Conservation (phyloP, 1,284 basidiomycete genomes). For the Violaceomyces palustris region DNA sequence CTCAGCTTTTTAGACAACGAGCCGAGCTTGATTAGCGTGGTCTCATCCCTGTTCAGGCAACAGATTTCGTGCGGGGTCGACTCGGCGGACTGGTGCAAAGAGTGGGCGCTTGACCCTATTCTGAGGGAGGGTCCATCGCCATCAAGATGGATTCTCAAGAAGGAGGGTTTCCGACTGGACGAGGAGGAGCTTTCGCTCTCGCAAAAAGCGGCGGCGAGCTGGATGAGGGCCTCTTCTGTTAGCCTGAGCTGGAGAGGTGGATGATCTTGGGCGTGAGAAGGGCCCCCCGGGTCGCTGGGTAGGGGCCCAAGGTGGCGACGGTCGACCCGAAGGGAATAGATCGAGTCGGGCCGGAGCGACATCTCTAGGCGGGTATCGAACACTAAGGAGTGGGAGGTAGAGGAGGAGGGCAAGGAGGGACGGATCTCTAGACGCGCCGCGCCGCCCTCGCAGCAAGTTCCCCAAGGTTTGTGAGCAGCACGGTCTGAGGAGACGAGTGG, state of each 20-base stretch:
- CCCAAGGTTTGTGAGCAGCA: neutral
- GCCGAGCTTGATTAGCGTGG: conserved; percentile 11
- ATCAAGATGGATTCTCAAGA: conserved; percentile 15
- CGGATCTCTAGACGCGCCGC: too few relatives aligned
- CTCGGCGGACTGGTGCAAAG: conserved; percentile 11
- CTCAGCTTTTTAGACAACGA: conserved; percentile 17
- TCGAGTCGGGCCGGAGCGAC: conserved; percentile 15
- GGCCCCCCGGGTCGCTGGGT: neutral
- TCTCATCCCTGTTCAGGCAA: conserved; percentile 19
- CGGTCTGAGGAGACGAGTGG: conserved; percentile 4
- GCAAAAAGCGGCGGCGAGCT: conserved; percentile 7
- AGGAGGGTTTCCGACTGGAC: neutral
- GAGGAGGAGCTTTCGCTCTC: neutral
- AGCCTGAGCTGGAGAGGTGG: conserved; percentile 18
- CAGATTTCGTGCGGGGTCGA: conserved; percentile 21
- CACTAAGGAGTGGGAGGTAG: neutral
- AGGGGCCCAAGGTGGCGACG: conserved; percentile 6
- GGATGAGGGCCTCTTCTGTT: conserved; percentile 15
- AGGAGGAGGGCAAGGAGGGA: neutral
- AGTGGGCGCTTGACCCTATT: conserved; percentile 10
- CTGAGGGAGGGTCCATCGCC: conserved; percentile 7
- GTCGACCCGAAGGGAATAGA: too few relatives aligned
- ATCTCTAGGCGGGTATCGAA: conserved; percentile 1
- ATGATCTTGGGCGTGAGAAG: neutral
- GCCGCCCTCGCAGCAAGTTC: neutral